Base-by-base conservation (phyloP, 2,329 filamentous ascomycete genomes). In the Colletotrichum sp. region DNA sequence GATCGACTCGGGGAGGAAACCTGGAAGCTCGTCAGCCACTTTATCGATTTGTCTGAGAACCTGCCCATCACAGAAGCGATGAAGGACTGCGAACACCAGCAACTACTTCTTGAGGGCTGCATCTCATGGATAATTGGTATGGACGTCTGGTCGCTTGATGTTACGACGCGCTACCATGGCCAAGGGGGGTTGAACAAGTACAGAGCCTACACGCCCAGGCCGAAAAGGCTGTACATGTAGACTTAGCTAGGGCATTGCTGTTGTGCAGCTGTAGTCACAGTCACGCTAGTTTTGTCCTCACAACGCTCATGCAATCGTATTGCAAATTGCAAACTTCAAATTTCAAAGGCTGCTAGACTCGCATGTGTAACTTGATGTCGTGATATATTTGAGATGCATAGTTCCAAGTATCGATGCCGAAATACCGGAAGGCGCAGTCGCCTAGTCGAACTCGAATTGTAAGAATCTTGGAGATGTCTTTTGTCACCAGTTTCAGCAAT, bases 281-380 rank as follows among this genome's bases (percentile, higher is more conserved):
- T n/a, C n/a, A n/a, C n/a, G n/a, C n/a, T n/a, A n/a, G n/a, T n/a
- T n/a, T 13, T 13, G 12, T 13, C 12, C 4, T 7, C 13, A 7
- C 33, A 13, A 34, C 11, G 12, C 5, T 13, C 12, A 13, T 7
- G 33, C 33, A 34, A 34, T 34, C 38, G 8, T 15, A 6, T 12
- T 13, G 33, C 33, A 34, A 34, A 33, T 33, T 33, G 3, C 31
- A 33, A 33, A 12, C 11, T 12, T 5, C 18, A 47, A 47, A 47
- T 47, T 0, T 12, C 1, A 47, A 7, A 0, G 6, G 12, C 43
- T 21, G 43, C 43, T 2, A 47, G n/a, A 3, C 1, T 21, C n/a
- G 11, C 43, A 13, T 47, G 43, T 5, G n/a, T 11, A 47, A 13
- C 18, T 21, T 13, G n/a, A 2, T 7, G 0, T 47, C 18, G 43